A percentile compares a stretch with the other conserved stretches of the same genome.
These are phyloP conservation scores for Diplodia corticola DNA, from an alignment of 2,329 filamentous ascomycete genomes.

Conservation along the genomic window DNA sequence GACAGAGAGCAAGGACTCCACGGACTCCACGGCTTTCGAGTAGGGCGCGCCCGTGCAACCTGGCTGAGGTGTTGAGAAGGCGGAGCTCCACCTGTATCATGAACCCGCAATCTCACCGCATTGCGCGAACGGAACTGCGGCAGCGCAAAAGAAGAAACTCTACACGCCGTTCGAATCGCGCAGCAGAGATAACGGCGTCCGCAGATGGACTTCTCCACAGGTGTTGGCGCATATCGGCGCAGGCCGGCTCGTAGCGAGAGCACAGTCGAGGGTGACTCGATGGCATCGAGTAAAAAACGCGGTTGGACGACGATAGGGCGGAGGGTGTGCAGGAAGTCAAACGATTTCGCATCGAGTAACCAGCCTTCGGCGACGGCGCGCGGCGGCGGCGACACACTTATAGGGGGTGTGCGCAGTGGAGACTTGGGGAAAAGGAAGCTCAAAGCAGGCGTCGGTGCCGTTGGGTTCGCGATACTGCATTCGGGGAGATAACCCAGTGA, in stretches of 20 bases:
- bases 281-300: background rate
- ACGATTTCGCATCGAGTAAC: constrained; percentile 17
- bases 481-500: constrained; percentile 14
- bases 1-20: too few relatives aligned
- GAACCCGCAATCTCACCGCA: background rate
- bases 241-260: background rate
- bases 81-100: background rate
- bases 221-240: background rate
- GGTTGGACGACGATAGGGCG: background rate
- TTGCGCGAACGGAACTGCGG: background rate
- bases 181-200: background rate
- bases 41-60: too few relatives aligned
- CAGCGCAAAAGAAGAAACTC: too few relatives aligned
- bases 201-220: background rate
- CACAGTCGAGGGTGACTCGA: background rate
- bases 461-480: constrained; percentile 16
- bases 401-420: background rate
- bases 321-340: background rate
- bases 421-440: background rate
- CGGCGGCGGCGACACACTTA: background rate
- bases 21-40: background rate
- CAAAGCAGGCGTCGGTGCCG: background rate
- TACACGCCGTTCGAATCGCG: background rate
- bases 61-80: background rate
- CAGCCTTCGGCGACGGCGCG: background rate